A percentile compares a stretch with the other conserved stretches of the same genome.
phyloP scores from a whole-genome alignment of 1,139 yeast species.

The Lodderomyces beijingensis region DNA sequence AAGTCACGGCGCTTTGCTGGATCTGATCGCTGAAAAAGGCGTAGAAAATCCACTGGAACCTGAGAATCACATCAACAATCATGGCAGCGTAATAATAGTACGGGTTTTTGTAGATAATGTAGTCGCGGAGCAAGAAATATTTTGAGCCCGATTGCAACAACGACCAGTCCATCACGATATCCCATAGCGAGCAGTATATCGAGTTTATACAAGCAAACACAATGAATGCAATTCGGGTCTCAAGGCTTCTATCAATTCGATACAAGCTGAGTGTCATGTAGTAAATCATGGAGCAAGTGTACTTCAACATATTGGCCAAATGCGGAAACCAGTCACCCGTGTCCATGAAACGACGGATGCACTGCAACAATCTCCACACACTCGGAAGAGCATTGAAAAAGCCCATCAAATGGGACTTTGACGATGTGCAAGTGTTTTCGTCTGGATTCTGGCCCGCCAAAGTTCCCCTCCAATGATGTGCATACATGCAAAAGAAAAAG shows the following conservation, averaged over 20 bases:
- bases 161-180: conserved; percentile 94
- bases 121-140: conserved; percentile 62
- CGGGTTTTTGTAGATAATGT: conserved; percentile 58
- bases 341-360: conserved; percentile 86
- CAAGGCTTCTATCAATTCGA: conserved; percentile 51
- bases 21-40: conserved; percentile 66
- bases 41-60: conserved; percentile 92
- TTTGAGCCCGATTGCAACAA: conserved; percentile 63
- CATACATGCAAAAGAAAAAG: conserved; percentile 79
- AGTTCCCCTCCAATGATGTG: conserved; percentile 60
- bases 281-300: conserved; percentile 60
- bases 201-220: conserved; percentile 74
- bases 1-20: conserved; percentile 87
- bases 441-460: conserved; percentile 31
- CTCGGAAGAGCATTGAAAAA: conserved; percentile 81
- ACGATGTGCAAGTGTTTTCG: conserved; percentile 62
- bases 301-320: conserved; percentile 84
- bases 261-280: conserved; percentile 76
- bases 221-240: conserved; percentile 58
- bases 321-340: conserved; percentile 97
- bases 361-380: conserved; percentile 86
- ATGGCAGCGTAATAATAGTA: conserved; percentile 70
- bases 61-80: conserved; percentile 61
- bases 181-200: conserved; percentile 73
- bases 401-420: conserved; percentile 73